These are phyloP conservation scores for Pythium rishiriense DNA, from an alignment of 352 stramenopile species.

Conservation along the genomic window DNA sequence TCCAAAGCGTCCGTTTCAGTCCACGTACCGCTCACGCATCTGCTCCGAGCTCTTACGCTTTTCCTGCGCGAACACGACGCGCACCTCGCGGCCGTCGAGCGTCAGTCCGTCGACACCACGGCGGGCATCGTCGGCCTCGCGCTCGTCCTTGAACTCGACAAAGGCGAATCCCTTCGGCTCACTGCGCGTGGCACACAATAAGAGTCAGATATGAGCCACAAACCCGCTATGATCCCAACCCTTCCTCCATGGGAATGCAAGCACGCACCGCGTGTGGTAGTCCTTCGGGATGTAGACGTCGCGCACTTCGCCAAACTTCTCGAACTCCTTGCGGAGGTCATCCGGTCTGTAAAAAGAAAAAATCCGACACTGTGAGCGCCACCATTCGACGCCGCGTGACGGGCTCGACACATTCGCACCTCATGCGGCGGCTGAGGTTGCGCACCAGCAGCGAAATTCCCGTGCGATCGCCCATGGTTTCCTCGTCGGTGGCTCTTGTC, in stretches of 20 bases:
- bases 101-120: slow-evolving; percentile 90
- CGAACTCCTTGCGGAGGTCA: slow-evolving; percentile 92
- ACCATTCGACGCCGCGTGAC: slow-evolving; percentile 2
- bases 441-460: slow-evolving; percentile 93
- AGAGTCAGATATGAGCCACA: slow-evolving; percentile 5
- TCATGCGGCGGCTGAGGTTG: slow-evolving; percentile 91
- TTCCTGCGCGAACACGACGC: slow-evolving; percentile 96
- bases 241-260: not conserved
- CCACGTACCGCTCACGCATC: slow-evolving; percentile 83
- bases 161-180: slow-evolving; percentile 96
- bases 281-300: slow-evolving; percentile 97
- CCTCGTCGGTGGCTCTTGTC: slow-evolving; percentile 2
- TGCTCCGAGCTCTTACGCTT: slow-evolving; percentile 94
- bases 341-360: slow-evolving; percentile 50
- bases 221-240: not conserved
- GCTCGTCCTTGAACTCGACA: slow-evolving; percentile 93
- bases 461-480: slow-evolving; percentile 34
- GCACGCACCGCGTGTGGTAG: slow-evolving; percentile 87
- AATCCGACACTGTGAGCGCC: slow-evolving; percentile 1
- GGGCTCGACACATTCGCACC: slow-evolving; percentile 38
- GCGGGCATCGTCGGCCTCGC: slow-evolving; percentile 89
- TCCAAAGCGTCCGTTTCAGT: not conserved
- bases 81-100: slow-evolving; percentile 92
- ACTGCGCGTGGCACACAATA: slow-evolving; percentile 30
- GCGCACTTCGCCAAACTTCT: slow-evolving; percentile 92